Base-by-base conservation (phyloP, 805 yeast genomes). In the Saccharomyces paradoxus region DNA sequence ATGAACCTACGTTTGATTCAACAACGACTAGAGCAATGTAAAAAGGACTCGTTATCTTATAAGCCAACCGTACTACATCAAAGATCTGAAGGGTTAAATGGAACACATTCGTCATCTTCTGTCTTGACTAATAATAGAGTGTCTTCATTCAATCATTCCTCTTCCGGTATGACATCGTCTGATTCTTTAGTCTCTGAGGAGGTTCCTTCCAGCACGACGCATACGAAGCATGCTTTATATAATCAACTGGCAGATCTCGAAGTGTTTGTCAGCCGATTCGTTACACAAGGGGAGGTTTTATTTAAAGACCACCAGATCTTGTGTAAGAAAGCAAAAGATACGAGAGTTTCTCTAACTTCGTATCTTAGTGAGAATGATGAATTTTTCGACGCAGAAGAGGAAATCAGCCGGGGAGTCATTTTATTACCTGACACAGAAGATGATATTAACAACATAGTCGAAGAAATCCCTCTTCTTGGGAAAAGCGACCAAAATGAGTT, bases 361-460 rank as follows among this genome's bases (percentile, higher is more conserved):
- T 56, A 52, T 4, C 73, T 79, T 3, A 63, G 79, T 2, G 70
- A 78, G 24, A 75, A 79, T 3, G 80, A 78, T 48, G 83, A 81
- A 51, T 83, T 77, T 61, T 82, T 69, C 63, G 96, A 88, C 71
- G 96, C 96, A 1, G 77, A 77, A 50, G 92, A 86, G 68, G 59
- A 74, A 58, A 52, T 67, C 4, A 57, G 60, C 48, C 71, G 66
- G 1, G 85, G 83, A 3, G 88, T 85, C 13, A 81, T 84, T n/a
- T 68, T 84, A 63, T 68, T 83, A 17, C 73, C 74, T 30, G 72
- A 70, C 51, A 73, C 72, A 31, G 74, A 68, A 41, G 57, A 54
- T 4, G 56, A 51, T 31, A 56, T 50, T 6, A 51, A 50, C 24
- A 37, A 37, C 8, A 37, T 37, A 9, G 24, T 37, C 9, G 44